A percentile compares a stretch with the other conserved stretches of the same genome.
Evolutionary conservation across 495 filamentous ascomycete species (phyloP).

Genomic region (Clavariopsis aquatica): DNA sequence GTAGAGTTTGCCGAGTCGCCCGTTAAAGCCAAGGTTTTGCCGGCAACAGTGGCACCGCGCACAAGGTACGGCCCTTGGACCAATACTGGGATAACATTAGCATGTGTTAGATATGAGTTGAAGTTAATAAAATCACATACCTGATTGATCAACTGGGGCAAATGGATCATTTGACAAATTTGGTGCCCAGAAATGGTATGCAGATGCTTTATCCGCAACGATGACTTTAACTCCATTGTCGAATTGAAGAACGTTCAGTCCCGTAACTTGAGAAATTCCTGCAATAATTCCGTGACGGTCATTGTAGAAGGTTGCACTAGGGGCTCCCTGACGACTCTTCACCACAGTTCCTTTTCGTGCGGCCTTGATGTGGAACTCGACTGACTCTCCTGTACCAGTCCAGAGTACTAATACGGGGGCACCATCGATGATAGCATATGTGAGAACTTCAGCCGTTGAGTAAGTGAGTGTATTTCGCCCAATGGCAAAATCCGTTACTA

Average conservation of each 20-base stretch:
- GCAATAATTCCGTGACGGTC: slow-evolving; percentile 45
- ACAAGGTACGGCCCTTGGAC: slow-evolving; percentile 43
- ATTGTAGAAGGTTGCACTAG: slow-evolving; percentile 46
- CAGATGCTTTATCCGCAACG: slow-evolving; percentile 54
- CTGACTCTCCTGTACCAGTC: slow-evolving; percentile 56
- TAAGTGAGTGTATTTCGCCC: slow-evolving; percentile 56
- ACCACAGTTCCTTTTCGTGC: slow-evolving; percentile 47
- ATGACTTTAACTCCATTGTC: slow-evolving; percentile 50
- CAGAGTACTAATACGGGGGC: slow-evolving; percentile 56
- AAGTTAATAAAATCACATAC: slow-evolving; percentile 9
- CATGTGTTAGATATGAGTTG: no score
- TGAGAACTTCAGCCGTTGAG: slow-evolving; percentile 62
- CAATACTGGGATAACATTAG: slow-evolving; percentile 21
- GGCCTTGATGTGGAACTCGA: slow-evolving; percentile 56
- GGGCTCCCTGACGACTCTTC: slow-evolving; percentile 43
- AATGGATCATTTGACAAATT: slow-evolving; percentile 55
- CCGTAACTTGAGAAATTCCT: slow-evolving; percentile 50
- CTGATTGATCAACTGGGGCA: slow-evolving; percentile 37
- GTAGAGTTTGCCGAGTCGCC: slow-evolving; percentile 37
- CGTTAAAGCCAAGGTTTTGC: slow-evolving; percentile 31
- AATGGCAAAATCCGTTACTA: slow-evolving; percentile 60
- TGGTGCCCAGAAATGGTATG: slow-evolving; percentile 60
- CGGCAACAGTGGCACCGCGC: slow-evolving; percentile 25
- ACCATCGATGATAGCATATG: slow-evolving; percentile 53
- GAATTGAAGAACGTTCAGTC: slow-evolving; percentile 53